Evolutionary conservation across 1,139 yeast species (phyloP), one percentile per base, ranked within the genome.

Genomic region (Debaryomycetaceae sp.): DNA sequence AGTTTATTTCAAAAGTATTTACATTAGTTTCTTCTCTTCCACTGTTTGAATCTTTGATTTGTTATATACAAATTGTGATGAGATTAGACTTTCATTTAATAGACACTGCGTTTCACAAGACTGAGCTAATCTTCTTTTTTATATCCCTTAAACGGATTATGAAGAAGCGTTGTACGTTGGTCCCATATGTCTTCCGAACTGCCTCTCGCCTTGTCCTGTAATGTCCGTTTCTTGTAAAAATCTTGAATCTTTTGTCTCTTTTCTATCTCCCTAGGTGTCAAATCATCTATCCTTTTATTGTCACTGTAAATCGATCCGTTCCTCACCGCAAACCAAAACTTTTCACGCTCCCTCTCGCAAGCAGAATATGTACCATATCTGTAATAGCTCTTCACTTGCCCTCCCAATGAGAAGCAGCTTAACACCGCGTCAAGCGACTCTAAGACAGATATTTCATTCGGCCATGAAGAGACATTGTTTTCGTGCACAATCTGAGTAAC

Each of bases 401-500:
- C 97, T 2, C 97, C 97, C 3, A 90, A 60, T 0, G 97, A 87
- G 68, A 87, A 89, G 62, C 98, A 91, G 42, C 81, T 84, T 41
- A 90, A 76, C 34, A 91, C 69, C 57, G 88, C 96, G 62, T 91
- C 96, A 63, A 91, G 83, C 0, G 95, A 95, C 37, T 91, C 87
- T 42, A 85, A 70, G 17, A 72, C 59, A 9, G 75, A 64, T 44
- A 74, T 54, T 34, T 65, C 63, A 9, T 64, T 57, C 2, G 78
- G 78, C 44, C 65, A 73, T 34, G 69, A 64, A 6, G 64, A 57
- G 22, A 56, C 42, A 33, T 57, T 55, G 43, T 68, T 64, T 38
- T 64, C 62, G 14, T 61, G 59, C 23, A 69, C 49, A 22, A 63
- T 56, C 34, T 56, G 44, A 14, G 70, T 62, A 29, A 67, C 57